Evolutionary conservation across 2,329 filamentous ascomycete genomes (phyloP).

Genomic region (Aureobasidium zeae): DNA sequence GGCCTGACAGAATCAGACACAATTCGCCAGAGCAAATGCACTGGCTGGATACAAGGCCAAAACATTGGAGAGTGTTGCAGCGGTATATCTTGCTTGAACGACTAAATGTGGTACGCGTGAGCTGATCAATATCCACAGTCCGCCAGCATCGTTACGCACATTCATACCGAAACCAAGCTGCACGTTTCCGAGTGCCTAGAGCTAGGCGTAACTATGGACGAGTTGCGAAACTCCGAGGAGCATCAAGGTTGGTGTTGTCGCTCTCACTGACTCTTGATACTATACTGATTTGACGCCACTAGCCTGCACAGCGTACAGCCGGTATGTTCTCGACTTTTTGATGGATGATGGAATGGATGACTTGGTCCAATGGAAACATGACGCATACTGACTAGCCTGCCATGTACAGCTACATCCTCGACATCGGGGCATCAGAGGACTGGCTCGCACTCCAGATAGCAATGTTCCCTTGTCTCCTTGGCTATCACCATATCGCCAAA

Average conservation of each 20-base stretch:
- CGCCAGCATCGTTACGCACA: slow-evolving; percentile 63
- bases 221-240: slow-evolving; percentile 67
- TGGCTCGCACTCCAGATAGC: slow-evolving; percentile 80
- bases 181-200: slow-evolving; percentile 74
- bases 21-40: slow-evolving; percentile 80
- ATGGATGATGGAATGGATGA: too few species aligned
- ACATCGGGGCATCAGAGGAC: slow-evolving; percentile 79
- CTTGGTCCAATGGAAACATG: too few species aligned
- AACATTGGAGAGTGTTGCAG: slow-evolving; percentile 60
- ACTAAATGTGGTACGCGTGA: slow-evolving; percentile 15
- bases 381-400: too few species aligned
- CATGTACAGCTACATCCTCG: slow-evolving; percentile 61
- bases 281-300: slow-evolving; percentile 19
- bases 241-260: slow-evolving; percentile 48
- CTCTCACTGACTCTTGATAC: slow-evolving; percentile 14
- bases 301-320: slow-evolving; percentile 71
- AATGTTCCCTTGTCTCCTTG: slow-evolving; percentile 79
- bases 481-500: slow-evolving; percentile 71
- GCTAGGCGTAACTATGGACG: slow-evolving; percentile 65
- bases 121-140: slow-evolving; percentile 35
- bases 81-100: slow-evolving; percentile 36
- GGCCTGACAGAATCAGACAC: slow-evolving; percentile 47
- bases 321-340: too few species aligned
- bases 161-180: slow-evolving; percentile 68
- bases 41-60: slow-evolving; percentile 79